Evolutionary conservation across 352 stramenopile genomes (phyloP).

Genomic region (Globisporangium splendens): DNA sequence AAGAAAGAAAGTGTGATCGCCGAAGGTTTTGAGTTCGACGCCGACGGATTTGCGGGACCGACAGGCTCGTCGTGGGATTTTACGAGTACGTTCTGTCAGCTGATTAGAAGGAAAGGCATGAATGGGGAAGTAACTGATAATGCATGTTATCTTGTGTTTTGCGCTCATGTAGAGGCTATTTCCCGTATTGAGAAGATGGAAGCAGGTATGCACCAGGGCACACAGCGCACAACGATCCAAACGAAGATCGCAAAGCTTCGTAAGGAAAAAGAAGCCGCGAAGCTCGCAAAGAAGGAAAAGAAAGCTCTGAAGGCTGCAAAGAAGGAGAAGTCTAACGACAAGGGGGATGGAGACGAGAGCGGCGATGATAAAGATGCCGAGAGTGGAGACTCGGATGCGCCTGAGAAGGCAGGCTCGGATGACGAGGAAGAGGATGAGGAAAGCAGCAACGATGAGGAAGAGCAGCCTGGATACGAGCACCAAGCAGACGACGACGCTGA

Average conservation of each 20-base stretch:
- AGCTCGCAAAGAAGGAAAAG: conserved; percentile 51
- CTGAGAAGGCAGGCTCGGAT: not conserved
- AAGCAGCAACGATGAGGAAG: conserved; percentile 16
- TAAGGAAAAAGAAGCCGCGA: conserved; percentile 66
- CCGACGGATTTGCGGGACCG: conserved; percentile 50
- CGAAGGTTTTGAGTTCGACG: conserved; percentile 86
- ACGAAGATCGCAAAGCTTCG: conserved; percentile 82
- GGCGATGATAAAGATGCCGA: conserved; percentile 18
- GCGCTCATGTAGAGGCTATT: conserved; percentile 48
- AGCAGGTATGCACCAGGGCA: conserved; percentile 40
- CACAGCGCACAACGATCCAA: conserved; percentile 81
- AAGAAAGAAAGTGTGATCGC: conserved; percentile 61
- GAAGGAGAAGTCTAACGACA: conserved; percentile 17
- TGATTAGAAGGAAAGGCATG: not conserved
- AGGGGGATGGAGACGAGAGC: conserved; percentile 12
- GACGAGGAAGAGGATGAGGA: conserved; percentile 14
- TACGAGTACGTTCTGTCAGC: conserved; percentile 35
- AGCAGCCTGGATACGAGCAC: conserved; percentile 30
- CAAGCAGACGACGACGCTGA: conserved; percentile 43
- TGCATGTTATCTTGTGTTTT: not conserved
- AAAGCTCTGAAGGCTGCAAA: conserved; percentile 39
- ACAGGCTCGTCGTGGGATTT: conserved; percentile 84
- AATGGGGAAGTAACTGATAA: not conserved
- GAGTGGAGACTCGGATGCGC: conserved; percentile 25
- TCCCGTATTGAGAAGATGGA: conserved; percentile 83